Evolutionary conservation across 1,284 basidiomycete genomes (phyloP), one percentile per base, ranked within the genome.

Genomic region (Agaricales sp.): DNA sequence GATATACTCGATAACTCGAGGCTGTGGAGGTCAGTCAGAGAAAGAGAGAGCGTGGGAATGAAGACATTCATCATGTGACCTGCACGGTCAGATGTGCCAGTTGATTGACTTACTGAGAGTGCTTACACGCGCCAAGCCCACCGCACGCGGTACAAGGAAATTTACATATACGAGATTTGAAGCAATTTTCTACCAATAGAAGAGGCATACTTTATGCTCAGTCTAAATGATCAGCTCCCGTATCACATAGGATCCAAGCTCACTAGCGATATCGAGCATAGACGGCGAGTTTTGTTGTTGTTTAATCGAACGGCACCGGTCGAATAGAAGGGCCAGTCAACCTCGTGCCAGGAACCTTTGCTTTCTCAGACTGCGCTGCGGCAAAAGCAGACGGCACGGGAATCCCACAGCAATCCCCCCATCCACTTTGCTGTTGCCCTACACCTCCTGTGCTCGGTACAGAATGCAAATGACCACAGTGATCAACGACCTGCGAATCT

Each of bases 361-460:
- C 70, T 47, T 68, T 61, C 55, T 69, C 67, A 18, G 71, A 77
- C 52, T 70, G 66, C 0, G 85, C 87, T 49, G 89, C 85, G 12
- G 76, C 91, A 61, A 94, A 93, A 2, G 70, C 84, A 26, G 83
- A 87, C 1, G 90, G 91, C 4, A 94, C 82, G 2, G 85, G 84
- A 52, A 95, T 94, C 0, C 92, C 92, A 66, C 92, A 94, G 61
- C 92, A 97, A 61, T 98, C 92, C n/a, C 91, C 94, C 78, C 92
- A 97, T 37, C 24, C 49, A 21, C 37, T 41, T 4, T 48, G 47
- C 22, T 38, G 26, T 12, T 46, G 43, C 4, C 48, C 19, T 12
- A 41, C 47, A 18, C 45, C 50, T 38, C 35, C 48, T 16, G 39
- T 46, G 35, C 24, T 38, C 3, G 30, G 24, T 41, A 39, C 65